Base-by-base conservation (phyloP, 1,139 yeast genomes). In the Kodamaea suecica region DNA sequence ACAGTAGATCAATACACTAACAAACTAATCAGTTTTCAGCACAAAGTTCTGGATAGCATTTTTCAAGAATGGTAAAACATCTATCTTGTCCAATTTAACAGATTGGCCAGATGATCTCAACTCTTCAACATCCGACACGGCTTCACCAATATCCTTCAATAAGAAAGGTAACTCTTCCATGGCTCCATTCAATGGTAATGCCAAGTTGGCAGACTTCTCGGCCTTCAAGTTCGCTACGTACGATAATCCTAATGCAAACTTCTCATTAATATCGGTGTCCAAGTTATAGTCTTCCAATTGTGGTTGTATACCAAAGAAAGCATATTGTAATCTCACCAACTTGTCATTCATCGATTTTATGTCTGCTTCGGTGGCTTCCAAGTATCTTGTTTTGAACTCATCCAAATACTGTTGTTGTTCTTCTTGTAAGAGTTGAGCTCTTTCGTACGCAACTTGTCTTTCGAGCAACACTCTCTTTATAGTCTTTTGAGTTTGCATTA, bases 401-500 rank as follows among this genome's bases (percentile, higher is more conserved):
- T 65, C 53, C 40, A 84, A 61, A 40, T 82, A 76, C 38, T 63
- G 53, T 13, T 61, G 59, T 45, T 73, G 73, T 35, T 70, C 64
- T 4, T 61, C 59, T 33, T 74, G 67, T 34, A 68, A 70, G 14
- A 66, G 62, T 51, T 74, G 73, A 2, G 81, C 87, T 47, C 80
- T 70, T 47, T 76, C 79, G 54, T 75, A 78, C 1, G 90, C 80
- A 41, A 78, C 77, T 49, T 84, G 85, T 56, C 97, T 78, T 61
- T 92, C 97, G 48, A 88, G 77, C 37, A 92, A 69, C 8, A 86
- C 96, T 54, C 84, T 94, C 55, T 87, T 83, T 48, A 92, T 85
- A 49, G 86, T 66, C 59, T 57, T 70, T 55, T 51, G 78, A 43
- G 56, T 70, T 58, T 56, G 49, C n/a, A 49, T 45, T 31, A 68